Evolutionary conservation across 805 yeast genomes (phyloP), one percentile per base, ranked within the genome.

Genomic region (Komagataella kurtzmanii): DNA sequence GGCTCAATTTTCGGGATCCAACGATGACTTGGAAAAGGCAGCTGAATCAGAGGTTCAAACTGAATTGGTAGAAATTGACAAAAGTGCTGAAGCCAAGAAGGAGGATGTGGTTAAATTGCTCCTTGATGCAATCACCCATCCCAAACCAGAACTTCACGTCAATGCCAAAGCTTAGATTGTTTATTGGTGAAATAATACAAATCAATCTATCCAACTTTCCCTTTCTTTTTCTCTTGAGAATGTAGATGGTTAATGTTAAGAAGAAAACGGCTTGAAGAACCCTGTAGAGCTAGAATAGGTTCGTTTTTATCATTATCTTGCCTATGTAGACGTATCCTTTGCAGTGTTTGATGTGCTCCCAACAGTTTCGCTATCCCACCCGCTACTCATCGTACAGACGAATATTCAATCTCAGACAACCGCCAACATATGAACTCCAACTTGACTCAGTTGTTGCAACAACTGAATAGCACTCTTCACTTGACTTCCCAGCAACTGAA

Each of bases 111-210:
- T 86, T 54, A 79, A 84, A 63, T 72, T 85, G 64, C 77, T 91
- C 61, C 79, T 89, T 50, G 87, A 83, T 51, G 87, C 96, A 45
- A 86, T 89, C 55, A 77, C 80, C 52, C 71, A 77, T 53, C 95
- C 97, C 58, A 79, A 76, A 50, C 93, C 96, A 46, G 87, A 83
- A 64, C 73, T 88, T 61, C 97, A 90, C 67, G 71, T 81, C 65
- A 89, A 89, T 65, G 93, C 93, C 40, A 30, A 4, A 47, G 52
- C 10, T 17, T 50, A 14, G 60, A 7, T 45, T 19, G 24, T 45
- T 17, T 44, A 44, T 12, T 8, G 19, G 47, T 45, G 47, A 14
- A 45, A 45, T 45, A 30, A 30, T 30, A 30, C n/a, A 45, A 12
- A 17, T 14, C 17, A 18, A 12, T 14, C 2, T 45, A 21, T 45